A percentile compares a stretch with the other conserved stretches of the same genome.
These are phyloP conservation scores for Xylaria intraflava DNA, from an alignment of 495 filamentous ascomycete species.

Conservation along the genomic window DNA sequence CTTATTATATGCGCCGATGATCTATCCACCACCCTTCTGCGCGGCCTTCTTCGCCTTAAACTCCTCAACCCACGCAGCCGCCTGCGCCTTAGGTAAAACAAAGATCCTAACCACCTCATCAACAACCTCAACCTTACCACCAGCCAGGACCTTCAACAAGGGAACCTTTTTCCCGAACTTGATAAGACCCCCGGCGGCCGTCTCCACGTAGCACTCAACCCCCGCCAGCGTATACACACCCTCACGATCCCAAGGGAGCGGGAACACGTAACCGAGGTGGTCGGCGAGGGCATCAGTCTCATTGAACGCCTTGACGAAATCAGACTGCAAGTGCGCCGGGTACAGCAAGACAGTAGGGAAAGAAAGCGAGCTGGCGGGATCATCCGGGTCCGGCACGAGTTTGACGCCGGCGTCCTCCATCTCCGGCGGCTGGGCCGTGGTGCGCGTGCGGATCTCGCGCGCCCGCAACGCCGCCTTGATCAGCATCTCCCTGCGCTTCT, in stretches of 20 bases:
- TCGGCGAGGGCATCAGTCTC: conserved; percentile 64
- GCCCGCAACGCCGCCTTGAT: conserved; percentile 66
- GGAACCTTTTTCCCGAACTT: conserved; percentile 84
- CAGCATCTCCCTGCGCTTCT: conserved; percentile 48
- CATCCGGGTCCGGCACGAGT: conserved; percentile 65
- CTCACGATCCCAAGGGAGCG: conserved; percentile 71
- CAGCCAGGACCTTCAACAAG: conserved; percentile 64
- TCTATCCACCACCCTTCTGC: conserved; percentile 17
- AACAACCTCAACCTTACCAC: conserved; percentile 76
- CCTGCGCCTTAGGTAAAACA: conserved; percentile 65
- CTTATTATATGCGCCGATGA: too few relatives aligned
- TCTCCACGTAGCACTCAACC: conserved; percentile 93
- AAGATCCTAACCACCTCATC: conserved; percentile 78
- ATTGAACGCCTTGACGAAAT: conserved; percentile 80
- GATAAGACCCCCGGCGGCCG: conserved; percentile 66
- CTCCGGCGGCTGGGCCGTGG: conserved; percentile 67
- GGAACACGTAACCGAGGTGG: conserved; percentile 75
- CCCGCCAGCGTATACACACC: conserved; percentile 54
- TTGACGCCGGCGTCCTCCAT: conserved; percentile 69
- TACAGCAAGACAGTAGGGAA: conserved; percentile 83
- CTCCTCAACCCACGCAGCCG: conserved; percentile 68
- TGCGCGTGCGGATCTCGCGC: conserved; percentile 59
- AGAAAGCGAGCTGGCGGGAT: conserved; percentile 59
- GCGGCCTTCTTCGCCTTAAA: conserved; percentile 65
- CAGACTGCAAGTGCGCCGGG: conserved; percentile 65